Conservation (phyloP, 345 rosid species). For the Orychophragmus violaceus region DNA sequence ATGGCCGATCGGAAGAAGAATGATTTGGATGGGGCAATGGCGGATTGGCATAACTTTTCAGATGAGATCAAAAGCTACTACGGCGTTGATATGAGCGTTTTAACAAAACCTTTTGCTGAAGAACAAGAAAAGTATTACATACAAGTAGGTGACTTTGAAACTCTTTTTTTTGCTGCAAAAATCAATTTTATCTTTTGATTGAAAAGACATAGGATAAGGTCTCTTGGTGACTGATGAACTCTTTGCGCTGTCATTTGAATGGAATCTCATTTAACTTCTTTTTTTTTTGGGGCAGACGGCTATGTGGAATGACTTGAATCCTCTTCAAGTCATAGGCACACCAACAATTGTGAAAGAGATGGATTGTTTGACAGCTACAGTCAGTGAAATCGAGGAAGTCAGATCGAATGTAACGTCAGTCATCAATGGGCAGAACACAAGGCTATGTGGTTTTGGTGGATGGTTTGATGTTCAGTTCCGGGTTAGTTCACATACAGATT, state of each 20-base stretch:
- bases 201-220: neutral
- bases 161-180: neutral
- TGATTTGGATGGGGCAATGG: conserved; percentile 72
- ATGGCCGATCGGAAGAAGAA: conserved; percentile 56
- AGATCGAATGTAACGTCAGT: conserved; percentile 49
- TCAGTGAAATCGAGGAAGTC: conserved; percentile 59
- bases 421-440: conserved; percentile 38
- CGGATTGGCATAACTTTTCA: conserved; percentile 72
- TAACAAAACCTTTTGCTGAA: conserved; percentile 61
- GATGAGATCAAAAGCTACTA: conserved; percentile 56
- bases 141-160: conserved; percentile 62
- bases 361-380: conserved; percentile 75
- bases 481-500: conserved; percentile 23
- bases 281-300: conserved; percentile 52
- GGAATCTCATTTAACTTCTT: neutral
- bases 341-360: conserved; percentile 68
- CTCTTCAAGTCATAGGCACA: conserved; percentile 71
- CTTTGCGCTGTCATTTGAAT: neutral
- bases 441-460: conserved; percentile 80
- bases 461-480: conserved; percentile 97
- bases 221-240: neutral
- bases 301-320: conserved; percentile 89
- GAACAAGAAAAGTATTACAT: conserved; percentile 87
- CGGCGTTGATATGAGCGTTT: conserved; percentile 80
- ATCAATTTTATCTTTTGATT: neutral